Evolutionary conservation across 2,329 filamentous ascomycete species (phyloP).

Genomic region (Hymenotorrendiella dingleyae): DNA sequence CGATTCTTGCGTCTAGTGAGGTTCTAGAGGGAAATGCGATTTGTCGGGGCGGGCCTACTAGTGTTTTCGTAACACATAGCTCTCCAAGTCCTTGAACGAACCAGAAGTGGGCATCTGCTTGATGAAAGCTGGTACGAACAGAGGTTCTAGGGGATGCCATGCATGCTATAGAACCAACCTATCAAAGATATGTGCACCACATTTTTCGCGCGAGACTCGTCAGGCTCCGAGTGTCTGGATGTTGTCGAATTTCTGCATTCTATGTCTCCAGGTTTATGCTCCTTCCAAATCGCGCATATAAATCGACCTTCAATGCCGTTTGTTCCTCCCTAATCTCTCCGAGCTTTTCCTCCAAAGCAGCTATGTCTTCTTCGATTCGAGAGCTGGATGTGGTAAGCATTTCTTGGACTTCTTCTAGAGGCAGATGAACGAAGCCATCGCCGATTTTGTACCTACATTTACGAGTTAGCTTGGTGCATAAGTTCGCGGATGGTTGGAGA

Average conservation of each 20-base stretch:
- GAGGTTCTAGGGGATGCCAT: too few relatives aligned
- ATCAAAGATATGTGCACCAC: too few relatives aligned
- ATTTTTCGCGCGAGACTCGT: too few relatives aligned
- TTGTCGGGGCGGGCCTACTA: too few relatives aligned
- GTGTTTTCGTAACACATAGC: too few relatives aligned
- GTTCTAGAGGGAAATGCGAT: too few relatives aligned
- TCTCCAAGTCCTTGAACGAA: too few relatives aligned
- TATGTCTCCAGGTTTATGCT: constrained; percentile 95
- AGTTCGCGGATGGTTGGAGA: neutral
- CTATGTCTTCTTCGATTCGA: constrained; percentile 71
- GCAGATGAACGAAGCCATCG: constrained; percentile 87
- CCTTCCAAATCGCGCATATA: constrained; percentile 91
- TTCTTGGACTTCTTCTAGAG: constrained; percentile 78
- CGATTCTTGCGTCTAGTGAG: too few relatives aligned
- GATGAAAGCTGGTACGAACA: too few relatives aligned
- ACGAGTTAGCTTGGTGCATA: constrained; percentile 6
- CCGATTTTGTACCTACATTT: constrained; percentile 85
- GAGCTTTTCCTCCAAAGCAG: constrained; percentile 70
- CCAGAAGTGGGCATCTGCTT: too few relatives aligned
- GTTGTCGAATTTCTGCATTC: constrained; percentile 28
- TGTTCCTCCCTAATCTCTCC: constrained; percentile 75
- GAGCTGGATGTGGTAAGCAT: constrained; percentile 68
- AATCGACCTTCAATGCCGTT: constrained; percentile 78
- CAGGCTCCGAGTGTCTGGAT: too few relatives aligned
- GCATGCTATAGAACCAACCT: too few relatives aligned